Evolutionary conservation across 176 grass and related monocot species (phyloP).

Genomic region (Tillandsia fasciculata): DNA sequence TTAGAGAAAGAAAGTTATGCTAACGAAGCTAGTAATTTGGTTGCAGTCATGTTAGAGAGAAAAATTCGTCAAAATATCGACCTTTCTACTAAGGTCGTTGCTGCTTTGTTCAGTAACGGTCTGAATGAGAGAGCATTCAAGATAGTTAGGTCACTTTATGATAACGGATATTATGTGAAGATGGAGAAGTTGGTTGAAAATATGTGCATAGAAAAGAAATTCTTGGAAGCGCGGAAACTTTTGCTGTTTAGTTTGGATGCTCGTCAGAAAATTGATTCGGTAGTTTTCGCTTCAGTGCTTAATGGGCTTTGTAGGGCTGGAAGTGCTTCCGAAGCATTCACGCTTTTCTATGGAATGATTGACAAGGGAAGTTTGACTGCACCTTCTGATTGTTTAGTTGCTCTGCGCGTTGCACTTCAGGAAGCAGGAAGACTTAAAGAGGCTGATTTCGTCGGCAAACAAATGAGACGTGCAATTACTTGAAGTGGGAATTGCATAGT

Average conservation of each 20-base stretch:
- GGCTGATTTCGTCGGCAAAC: conserved; percentile 62
- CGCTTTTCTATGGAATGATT: conserved; percentile 51
- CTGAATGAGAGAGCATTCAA: conserved; percentile 43
- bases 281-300: conserved; percentile 30
- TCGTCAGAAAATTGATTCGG: conserved; percentile 26
- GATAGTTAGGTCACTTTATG: conserved; percentile 37
- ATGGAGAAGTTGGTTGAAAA: conserved; percentile 49
- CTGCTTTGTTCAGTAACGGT: conserved; percentile 36
- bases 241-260: conserved; percentile 57
- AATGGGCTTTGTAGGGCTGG: conserved; percentile 51
- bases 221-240: conserved; percentile 52
- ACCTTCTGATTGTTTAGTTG: conserved; percentile 40
- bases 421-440: conserved; percentile 36
- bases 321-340: conserved; percentile 56
- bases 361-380: conserved; percentile 31
- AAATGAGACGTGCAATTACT: conserved; percentile 35
- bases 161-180: conserved; percentile 66
- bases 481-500: conserved; percentile 5
- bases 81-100: conserved; percentile 49
- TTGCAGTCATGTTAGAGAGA: conserved; percentile 65
- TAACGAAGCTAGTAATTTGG: conserved; percentile 56
- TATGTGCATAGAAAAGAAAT: conserved; percentile 50
- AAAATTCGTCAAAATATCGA: conserved; percentile 61
- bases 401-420: conserved; percentile 54
- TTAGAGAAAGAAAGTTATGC: conserved; percentile 45